A percentile compares a stretch with the other conserved stretches of the same genome.
These are phyloP conservation scores for Apium graveolens DNA, from an alignment of 129 eudicot species.

Conservation along the genomic window DNA sequence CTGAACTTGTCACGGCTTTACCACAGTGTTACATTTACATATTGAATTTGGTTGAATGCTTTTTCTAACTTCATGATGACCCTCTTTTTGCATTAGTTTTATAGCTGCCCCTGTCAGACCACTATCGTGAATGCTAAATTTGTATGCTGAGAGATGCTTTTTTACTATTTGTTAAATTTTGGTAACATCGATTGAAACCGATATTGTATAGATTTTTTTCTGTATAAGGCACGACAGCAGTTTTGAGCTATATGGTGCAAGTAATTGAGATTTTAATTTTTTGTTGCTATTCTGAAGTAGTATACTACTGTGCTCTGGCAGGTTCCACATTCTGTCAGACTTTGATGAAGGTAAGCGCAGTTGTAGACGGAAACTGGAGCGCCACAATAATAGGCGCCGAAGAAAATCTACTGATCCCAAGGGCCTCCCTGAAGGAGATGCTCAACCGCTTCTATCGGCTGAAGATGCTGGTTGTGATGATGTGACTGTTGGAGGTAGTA, in stretches of 20 bases:
- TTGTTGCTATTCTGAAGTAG: neutral
- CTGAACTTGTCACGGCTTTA: neutral
- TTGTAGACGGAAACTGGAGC: conserved; percentile 90
- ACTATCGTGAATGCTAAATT: neutral
- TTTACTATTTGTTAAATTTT: neutral
- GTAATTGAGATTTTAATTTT: neutral
- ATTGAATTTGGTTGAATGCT: neutral
- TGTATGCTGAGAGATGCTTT: neutral
- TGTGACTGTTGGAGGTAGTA: conserved; percentile 62
- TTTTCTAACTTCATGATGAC: neutral
- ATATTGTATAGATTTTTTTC: neutral
- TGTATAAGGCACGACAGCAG: neutral
- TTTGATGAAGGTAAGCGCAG: conserved; percentile 98
- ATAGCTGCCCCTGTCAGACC: neutral
- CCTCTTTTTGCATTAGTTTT: neutral
- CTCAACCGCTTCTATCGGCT: conserved; percentile 21
- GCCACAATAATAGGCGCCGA: conserved; percentile 81
- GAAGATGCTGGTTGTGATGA: conserved; percentile 56
- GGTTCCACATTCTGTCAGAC: conserved; percentile 91
- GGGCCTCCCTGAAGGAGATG: conserved; percentile 34
- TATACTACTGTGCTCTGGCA: conserved; percentile 20
- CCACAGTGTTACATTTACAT: neutral
- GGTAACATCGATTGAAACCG: neutral
- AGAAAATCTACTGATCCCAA: conserved; percentile 61
- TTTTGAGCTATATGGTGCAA: neutral